A percentile compares a stretch with the other conserved stretches of the same genome.
These are phyloP conservation scores for Saitozyma sp. DNA, from an alignment of 768 basidiomycete genomes.

Conservation along the genomic window DNA sequence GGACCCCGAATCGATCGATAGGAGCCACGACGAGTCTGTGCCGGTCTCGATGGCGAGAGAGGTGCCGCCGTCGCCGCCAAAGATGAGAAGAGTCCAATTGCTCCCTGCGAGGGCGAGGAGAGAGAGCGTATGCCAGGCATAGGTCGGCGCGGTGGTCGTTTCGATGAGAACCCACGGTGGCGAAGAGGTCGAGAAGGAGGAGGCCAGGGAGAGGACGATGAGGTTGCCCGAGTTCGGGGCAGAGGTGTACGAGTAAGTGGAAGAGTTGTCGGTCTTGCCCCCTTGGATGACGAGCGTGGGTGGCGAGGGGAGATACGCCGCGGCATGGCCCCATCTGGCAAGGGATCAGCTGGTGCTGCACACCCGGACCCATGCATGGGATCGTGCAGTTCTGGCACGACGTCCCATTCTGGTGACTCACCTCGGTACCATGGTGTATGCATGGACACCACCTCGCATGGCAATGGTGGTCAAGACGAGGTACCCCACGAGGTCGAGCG, in stretches of 20 bases:
- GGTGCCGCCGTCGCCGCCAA: constrained; percentile 74
- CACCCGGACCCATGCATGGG: too few species aligned
- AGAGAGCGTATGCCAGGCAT: constrained; percentile 79
- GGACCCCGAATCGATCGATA: constrained; percentile 50
- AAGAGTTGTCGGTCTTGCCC: constrained; percentile 72
- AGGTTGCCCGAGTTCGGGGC: constrained; percentile 74
- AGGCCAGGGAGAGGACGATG: constrained; percentile 55
- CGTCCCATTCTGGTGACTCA: constrained; percentile 6
- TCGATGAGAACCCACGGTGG: constrained; percentile 70
- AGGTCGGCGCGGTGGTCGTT: constrained; percentile 60
- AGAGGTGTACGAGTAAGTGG: constrained; percentile 69
- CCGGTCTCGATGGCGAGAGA: constrained; percentile 58
- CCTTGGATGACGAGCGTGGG: constrained; percentile 69
- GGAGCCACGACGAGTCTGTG: constrained; percentile 65
- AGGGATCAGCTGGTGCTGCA: constrained; percentile 1
- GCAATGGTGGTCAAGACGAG: too few species aligned
- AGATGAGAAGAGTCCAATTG: constrained; percentile 58
- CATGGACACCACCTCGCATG: neutral
- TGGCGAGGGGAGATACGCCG: constrained; percentile 56
- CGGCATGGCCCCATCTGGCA: constrained; percentile 76
- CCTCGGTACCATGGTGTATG: constrained; percentile 18
- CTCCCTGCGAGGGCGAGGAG: constrained; percentile 59
- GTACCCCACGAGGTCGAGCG: too few species aligned
- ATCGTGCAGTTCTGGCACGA: too few species aligned
- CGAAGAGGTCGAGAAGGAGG: constrained; percentile 61